These are phyloP conservation scores for Candida tammaniensis DNA, from an alignment of 805 yeast species.

Conservation along the genomic window DNA sequence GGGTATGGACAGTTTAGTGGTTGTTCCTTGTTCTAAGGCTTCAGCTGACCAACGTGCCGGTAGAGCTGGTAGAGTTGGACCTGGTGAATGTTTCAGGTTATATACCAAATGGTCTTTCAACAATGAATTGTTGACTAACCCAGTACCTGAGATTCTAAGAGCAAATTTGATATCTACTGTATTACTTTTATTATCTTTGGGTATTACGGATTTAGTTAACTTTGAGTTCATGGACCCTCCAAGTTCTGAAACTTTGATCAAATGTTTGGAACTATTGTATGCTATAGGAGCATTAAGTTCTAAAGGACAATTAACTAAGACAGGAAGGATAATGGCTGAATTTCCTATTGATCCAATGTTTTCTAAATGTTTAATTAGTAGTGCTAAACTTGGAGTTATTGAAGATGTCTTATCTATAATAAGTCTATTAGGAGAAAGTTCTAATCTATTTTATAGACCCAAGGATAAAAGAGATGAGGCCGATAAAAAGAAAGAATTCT, in stretches of 20 bases:
- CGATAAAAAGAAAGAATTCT: conserved; percentile 57
- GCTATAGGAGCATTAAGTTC: conserved; percentile 83
- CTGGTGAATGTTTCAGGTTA: conserved; percentile 61
- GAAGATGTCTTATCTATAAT: conserved; percentile 70
- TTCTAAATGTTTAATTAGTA: conserved; percentile 68
- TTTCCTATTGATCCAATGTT: conserved; percentile 92
- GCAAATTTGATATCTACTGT: conserved; percentile 78
- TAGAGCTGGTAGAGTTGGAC: conserved; percentile 58
- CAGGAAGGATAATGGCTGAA: conserved; percentile 84
- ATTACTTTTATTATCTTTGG: conserved; percentile 73
- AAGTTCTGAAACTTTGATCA: conserved; percentile 63
- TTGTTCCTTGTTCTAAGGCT: conserved; percentile 44
- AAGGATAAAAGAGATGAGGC: conserved; percentile 65
- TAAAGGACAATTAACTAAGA: conserved; percentile 69
- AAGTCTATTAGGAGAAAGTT: conserved; percentile 80
- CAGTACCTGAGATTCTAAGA: conserved; percentile 90
- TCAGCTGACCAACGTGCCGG: conserved; percentile 88
- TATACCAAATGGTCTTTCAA: conserved; percentile 81
- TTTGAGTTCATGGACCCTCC: conserved; percentile 95
- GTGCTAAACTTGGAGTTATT: conserved; percentile 59
- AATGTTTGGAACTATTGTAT: conserved; percentile 78
- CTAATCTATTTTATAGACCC: conserved; percentile 68
- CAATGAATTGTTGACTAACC: conserved; percentile 72
- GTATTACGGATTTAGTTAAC: conserved; percentile 74
- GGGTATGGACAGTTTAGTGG: conserved; percentile 46